Evolutionary conservation across 306 rosid species (phyloP), one percentile per base, ranked within the genome.

Genomic region (Castanea sativa): DNA sequence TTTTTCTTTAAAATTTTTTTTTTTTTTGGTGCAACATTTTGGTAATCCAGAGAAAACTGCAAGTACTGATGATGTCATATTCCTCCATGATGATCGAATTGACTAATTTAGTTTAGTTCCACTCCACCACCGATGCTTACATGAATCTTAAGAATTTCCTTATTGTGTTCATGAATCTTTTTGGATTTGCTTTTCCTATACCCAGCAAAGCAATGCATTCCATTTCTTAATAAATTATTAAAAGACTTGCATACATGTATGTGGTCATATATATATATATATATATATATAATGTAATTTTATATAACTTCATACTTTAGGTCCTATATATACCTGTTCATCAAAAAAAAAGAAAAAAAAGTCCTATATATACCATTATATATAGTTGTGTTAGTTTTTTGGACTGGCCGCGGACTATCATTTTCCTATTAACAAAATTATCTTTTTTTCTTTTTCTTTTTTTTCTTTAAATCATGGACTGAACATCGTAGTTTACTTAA

Each of bases 41-140:
- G 29, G 16, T 32, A 43, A 38, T 49, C 60, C 77, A 71, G 73
- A 74, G 73, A 68, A 74, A 41, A 61, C 55, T 75, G 73, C 38
- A 59, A 67, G 72, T 63, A 64, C 73, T 56, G 38, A 77, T 82
- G 93, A 84, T 74, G 85, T 83, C 87, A 86, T 86, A 51, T 84
- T 75, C 80, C 65, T 64, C 79, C 41, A 53, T 33, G 52, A 25
- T 79, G 41, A 41, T 41, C 45, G 45, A 79, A 72, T 55, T 61
- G 72, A 69, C 82, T 55, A 72, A 64, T 73, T 65, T 56, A 75
- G 73, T 77, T 41, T 41, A 41, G 12, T 8, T 41, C 45, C 45
- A 41, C 45, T 64, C 82, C 73, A 80, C 76, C 78, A 79, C 75
- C 56, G 82, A 86, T 86, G 81, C 79, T 85, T 59, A 51, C 55